Percentiles rank a stretch among this genome's conserved stretches.
Conservation (phyloP, 139 green algal genomes). For the Gonium pectorale region DNA sequence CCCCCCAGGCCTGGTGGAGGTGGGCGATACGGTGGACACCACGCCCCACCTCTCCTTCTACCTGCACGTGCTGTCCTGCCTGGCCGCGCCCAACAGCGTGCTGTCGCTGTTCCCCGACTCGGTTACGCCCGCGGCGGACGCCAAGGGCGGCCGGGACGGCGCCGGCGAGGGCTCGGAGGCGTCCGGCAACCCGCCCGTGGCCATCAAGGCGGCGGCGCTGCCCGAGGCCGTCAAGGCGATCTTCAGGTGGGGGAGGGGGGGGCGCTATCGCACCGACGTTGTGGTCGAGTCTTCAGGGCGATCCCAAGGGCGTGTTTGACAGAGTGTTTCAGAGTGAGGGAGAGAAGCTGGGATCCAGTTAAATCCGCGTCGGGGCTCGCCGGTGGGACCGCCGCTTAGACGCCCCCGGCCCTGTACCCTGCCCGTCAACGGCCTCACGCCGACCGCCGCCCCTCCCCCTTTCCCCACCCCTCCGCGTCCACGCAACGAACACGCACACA, state of each 20-base stretch:
- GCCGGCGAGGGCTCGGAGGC: conserved; percentile 4
- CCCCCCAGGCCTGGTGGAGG: conserved; percentile 46
- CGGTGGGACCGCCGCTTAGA: too few relatives aligned
- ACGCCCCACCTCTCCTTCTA: conserved; percentile 55
- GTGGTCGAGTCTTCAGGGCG: not conserved
- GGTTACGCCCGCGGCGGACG: too few relatives aligned
- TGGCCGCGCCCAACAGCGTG: conserved; percentile 33
- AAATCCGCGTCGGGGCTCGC: too few relatives aligned
- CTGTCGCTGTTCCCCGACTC: conserved; percentile 39
- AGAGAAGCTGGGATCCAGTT: too few relatives aligned
- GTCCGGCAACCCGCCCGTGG: conserved; percentile 21
- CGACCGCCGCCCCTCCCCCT: not conserved
- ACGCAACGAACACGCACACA: not conserved
- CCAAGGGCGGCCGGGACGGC: not conserved
- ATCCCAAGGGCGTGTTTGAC: too few relatives aligned
- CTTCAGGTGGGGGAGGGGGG: conserved; percentile 16
- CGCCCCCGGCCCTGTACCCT: too few relatives aligned
- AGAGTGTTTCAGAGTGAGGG: too few relatives aligned
- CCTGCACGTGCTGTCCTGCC: conserved; percentile 36
- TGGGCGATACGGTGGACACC: conserved; percentile 46
- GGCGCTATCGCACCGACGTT: too few relatives aligned
- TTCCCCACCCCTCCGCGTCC: not conserved
- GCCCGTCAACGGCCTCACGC: too few relatives aligned
- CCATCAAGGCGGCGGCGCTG: conserved; percentile 28
- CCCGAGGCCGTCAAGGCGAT: conserved; percentile 40